Conservation (phyloP, 441 rosid species). For the Gossypium davidsonii region DNA sequence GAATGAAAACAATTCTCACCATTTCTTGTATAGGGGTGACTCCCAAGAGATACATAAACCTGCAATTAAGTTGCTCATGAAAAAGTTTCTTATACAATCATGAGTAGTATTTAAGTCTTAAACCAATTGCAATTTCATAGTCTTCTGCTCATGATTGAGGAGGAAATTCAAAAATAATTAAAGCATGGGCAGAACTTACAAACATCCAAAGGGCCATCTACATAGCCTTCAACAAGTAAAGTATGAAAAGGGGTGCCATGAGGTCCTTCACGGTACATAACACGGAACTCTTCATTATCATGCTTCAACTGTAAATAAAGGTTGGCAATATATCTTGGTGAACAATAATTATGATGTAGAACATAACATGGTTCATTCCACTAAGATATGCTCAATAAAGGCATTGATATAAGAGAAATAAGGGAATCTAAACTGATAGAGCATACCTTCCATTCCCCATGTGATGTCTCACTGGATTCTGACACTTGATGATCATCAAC, state of each 20-base stretch:
- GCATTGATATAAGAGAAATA: neutral
- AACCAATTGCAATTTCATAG: neutral
- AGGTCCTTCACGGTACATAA: conserved; percentile 94
- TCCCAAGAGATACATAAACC: conserved; percentile 92
- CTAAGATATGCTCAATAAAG: neutral
- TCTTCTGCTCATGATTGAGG: neutral
- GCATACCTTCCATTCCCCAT: conserved; percentile 83
- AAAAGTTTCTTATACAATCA: conserved; percentile 7
- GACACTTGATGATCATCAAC: conserved; percentile 31
- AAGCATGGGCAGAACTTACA: conserved; percentile 50
- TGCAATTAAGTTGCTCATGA: conserved; percentile 27
- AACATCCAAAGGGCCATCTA: conserved; percentile 72
- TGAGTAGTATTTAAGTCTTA: conserved; percentile 7
- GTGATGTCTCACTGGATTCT: conserved; percentile 35
- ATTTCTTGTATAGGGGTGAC: conserved; percentile 62
- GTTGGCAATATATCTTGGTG: neutral
- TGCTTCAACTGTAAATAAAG: conserved; percentile 56
- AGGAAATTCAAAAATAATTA: conserved; percentile 13
- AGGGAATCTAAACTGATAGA: neutral
- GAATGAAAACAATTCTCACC: conserved; percentile 41
- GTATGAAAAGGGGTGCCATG: conserved; percentile 75
- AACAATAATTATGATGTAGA: neutral
- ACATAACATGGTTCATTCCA: neutral
- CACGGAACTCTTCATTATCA: conserved; percentile 74
- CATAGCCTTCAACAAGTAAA: conserved; percentile 88